These are phyloP conservation scores for Candida maris DNA, from an alignment of 805 yeast genomes.

Conservation along the genomic window DNA sequence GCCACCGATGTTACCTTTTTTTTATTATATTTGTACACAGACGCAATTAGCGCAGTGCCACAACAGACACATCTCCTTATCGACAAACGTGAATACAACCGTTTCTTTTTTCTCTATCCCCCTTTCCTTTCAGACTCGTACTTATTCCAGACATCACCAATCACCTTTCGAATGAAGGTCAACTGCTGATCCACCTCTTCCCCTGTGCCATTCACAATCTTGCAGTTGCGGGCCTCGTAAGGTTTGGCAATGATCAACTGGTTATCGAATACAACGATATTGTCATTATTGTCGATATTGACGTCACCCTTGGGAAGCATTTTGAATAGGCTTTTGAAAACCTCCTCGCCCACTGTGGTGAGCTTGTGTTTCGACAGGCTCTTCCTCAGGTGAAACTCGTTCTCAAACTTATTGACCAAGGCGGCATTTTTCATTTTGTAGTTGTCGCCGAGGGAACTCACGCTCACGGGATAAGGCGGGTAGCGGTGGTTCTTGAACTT, in stretches of 20 bases:
- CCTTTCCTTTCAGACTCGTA: conserved; percentile 47
- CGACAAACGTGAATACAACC: too few relatives aligned
- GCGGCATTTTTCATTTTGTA: conserved; percentile 17
- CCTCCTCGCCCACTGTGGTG: conserved; percentile 27
- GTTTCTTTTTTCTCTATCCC: too few relatives aligned
- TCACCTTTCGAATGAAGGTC: conserved; percentile 41
- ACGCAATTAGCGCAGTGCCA: too few relatives aligned
- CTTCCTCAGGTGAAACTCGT: conserved; percentile 21
- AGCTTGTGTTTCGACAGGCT: conserved; percentile 21
- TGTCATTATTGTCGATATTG: conserved; percentile 32
- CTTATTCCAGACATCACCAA: conserved; percentile 46
- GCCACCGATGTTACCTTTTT: too few relatives aligned
- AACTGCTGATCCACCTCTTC: conserved; percentile 27
- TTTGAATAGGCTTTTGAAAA: conserved; percentile 23
- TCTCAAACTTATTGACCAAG: conserved; percentile 18
- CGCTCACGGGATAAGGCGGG: conserved; percentile 20
- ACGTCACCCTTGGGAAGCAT: conserved; percentile 32
- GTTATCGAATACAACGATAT: conserved; percentile 35
- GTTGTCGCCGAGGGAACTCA: conserved; percentile 15
- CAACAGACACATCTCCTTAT: too few relatives aligned
- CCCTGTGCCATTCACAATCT: conserved; percentile 21
- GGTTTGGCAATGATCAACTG: conserved; percentile 40
- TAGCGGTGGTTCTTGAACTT: conserved; percentile 19
- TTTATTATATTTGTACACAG: too few relatives aligned
- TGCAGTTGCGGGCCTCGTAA: conserved; percentile 32